Conservation (phyloP, 2,329 filamentous ascomycete genomes). For the Plenodomus tracheiphilus region DNA sequence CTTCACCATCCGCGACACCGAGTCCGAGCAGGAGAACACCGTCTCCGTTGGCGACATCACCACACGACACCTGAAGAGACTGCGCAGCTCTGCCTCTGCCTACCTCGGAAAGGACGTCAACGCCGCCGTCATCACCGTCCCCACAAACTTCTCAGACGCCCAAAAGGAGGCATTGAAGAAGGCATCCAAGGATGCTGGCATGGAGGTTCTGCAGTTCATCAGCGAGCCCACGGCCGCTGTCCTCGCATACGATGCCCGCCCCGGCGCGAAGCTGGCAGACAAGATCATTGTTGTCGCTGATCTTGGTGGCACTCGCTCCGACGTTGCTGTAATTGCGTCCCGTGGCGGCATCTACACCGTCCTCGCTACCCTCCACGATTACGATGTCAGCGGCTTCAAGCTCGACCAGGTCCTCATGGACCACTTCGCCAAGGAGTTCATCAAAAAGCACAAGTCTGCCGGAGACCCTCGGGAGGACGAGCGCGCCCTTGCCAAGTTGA, state of each 20-base stretch:
- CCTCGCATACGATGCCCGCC: slow-evolving; percentile 86
- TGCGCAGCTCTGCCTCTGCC: slow-evolving; percentile 82
- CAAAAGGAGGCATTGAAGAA: slow-evolving; percentile 80
- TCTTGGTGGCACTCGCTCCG: slow-evolving; percentile 87
- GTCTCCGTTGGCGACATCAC: slow-evolving; percentile 80
- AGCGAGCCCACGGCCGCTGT: slow-evolving; percentile 86
- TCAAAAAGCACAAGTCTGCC: slow-evolving; percentile 84
- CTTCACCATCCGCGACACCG: slow-evolving; percentile 82
- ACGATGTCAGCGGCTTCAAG: slow-evolving; percentile 83
- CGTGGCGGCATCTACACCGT: slow-evolving; percentile 96
- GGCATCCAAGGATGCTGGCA: slow-evolving; percentile 75
- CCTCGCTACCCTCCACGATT: slow-evolving; percentile 91
- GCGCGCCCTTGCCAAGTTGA: slow-evolving; percentile 85
- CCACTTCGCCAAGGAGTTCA: slow-evolving; percentile 97
- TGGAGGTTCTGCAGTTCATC: slow-evolving; percentile 93
- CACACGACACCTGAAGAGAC: slow-evolving; percentile 79
- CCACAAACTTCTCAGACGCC: slow-evolving; percentile 87
- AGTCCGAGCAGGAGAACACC: slow-evolving; percentile 58
- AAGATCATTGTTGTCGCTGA: slow-evolving; percentile 92
- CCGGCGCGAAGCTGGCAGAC: slow-evolving; percentile 74
- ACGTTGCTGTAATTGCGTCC: slow-evolving; percentile 87
- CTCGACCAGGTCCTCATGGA: slow-evolving; percentile 92
- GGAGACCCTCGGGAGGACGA: slow-evolving; percentile 79
- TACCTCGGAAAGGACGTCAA: slow-evolving; percentile 92
- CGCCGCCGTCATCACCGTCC: slow-evolving; percentile 91